Base-by-base conservation (phyloP, 257 asterid species). In the Rubia yunnanensis region DNA sequence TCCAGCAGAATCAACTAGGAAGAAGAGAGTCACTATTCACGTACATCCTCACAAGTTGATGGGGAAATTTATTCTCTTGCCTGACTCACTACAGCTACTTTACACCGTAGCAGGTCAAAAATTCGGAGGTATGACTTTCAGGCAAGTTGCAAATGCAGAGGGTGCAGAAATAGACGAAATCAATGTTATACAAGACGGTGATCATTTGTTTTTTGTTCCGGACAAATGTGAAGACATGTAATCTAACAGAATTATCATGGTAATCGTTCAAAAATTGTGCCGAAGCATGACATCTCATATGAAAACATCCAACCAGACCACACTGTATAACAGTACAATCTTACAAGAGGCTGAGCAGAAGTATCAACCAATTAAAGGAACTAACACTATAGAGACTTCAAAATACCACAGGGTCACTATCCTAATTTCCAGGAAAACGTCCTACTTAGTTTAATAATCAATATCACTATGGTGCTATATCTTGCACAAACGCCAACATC, bases 11-110 rank as follows among this genome's bases (percentile, higher is more conserved):
- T 57, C 67, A 3, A 71, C 73, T 65, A 80, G 70, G 74, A 88
- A 80, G 78, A 87, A 80, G 78, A 87, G 96, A 80, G 95, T 88
- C 64, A 87, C 95, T 66, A 84, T 92, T 72, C 89, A 92, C 73
- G 70, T 66, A 63, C 65, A 77, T 14, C 54, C 64, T 13, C 56
- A 68, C 72, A 75, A 82, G 70, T 76, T 71, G 63, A 38, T 50
- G 10, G 70, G 70, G 55, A 73, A 71, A 83, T 81, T 91, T 57
- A 85, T 91, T 28, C 72, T 73, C 64, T 76, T 88, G 62, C 98
- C 98, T 50, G 95, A 84, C 78, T 85, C 98, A 1, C 66, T 83
- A n/a, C 70, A 73, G 41, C 90, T 79, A 70, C 85, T 91, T 32
- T 85, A 86, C 81, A 73, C 49, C 61, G 53, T 79, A 67, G 95